Evolutionary conservation across 345 rosid species (phyloP).

Genomic region (Eucalyptus tenuipes): DNA sequence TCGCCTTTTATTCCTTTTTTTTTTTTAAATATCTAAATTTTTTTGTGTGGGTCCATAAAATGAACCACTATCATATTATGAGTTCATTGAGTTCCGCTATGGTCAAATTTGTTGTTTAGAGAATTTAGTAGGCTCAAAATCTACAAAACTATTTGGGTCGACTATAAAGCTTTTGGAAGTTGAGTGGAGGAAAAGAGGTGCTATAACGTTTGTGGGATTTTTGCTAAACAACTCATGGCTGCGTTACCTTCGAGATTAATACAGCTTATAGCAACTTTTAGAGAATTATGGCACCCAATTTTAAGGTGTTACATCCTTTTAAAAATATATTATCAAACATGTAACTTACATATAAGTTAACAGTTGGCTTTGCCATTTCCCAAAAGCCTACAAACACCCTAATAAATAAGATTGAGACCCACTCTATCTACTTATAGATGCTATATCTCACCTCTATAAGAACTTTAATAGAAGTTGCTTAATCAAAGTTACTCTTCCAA

Average conservation of each 20-base stretch:
- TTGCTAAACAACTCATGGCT: neutral
- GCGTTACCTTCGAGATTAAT: neutral
- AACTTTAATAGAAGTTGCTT: neutral
- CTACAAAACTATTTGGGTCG: neutral
- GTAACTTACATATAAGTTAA: neutral
- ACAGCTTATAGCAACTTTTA: neutral
- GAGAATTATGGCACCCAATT: neutral
- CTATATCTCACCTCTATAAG: neutral
- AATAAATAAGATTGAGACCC: neutral
- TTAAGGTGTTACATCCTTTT: neutral
- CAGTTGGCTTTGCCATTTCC: neutral
- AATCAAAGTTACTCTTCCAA: neutral
- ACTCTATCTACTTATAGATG: neutral
- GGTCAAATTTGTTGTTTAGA: neutral
- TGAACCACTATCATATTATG: neutral
- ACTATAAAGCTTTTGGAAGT: neutral
- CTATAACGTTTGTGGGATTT: neutral
- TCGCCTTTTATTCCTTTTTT: neutral
- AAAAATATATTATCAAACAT: neutral
- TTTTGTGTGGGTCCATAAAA: neutral
- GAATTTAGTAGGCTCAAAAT: neutral
- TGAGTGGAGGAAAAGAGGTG: neutral
- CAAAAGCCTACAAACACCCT: neutral
- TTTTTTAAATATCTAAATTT: neutral
- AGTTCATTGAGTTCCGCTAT: neutral